Base-by-base conservation (phyloP, 2,329 filamentous ascomycete genomes). In the Cladosporium cucumerinum region DNA sequence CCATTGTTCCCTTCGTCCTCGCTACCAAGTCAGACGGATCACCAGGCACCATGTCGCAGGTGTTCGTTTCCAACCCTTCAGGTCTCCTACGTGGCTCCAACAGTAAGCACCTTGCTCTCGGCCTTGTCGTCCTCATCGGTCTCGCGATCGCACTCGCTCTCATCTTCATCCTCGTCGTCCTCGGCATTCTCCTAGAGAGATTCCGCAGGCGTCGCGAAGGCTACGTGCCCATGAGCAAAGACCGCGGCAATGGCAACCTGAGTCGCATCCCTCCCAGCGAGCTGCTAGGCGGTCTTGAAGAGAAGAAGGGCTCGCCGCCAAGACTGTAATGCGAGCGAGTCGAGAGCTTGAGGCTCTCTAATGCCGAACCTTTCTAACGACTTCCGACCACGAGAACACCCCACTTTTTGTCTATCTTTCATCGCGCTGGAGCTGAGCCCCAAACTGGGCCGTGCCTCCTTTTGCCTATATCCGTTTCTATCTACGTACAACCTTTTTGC, bases 51-150 rank as follows among this genome's bases (percentile, higher is more conserved):
- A 86, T 99, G 72, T 88, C 90, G 36, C 87, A 86, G 69, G 84
- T 98, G 67, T 96, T 99, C 76, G 90, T 93, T 12, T 88, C 96
- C 79, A 89, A 91, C 66, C 79, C 80, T 57, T 82, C 89, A 68
- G 87, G 90, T 74, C 91, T 91, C 74, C 95, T 97, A 79, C 54
- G 68, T 72, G 69, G 73, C 62, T 28, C 65, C 65, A 85, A 84
- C 78, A 67, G 80, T 34, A 43, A 81, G 58, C 83, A 87, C 70
- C 82, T 95, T 71, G 87, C 89, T 12, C 80, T 91, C 52, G 92
- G 90, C 55, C 90, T 92, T 68, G 84, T 96, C 63, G 89, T 96
- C 46, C 85, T 96, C 14, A 94, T 96, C 69, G 88, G 87, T 23
- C 86, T 96, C 39, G 92, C 87, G 64, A 91, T 95, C 66, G 85